Evolutionary conservation across 2,329 filamentous ascomycete genomes (phyloP).

Genomic region (Fusarium lateritium): DNA sequence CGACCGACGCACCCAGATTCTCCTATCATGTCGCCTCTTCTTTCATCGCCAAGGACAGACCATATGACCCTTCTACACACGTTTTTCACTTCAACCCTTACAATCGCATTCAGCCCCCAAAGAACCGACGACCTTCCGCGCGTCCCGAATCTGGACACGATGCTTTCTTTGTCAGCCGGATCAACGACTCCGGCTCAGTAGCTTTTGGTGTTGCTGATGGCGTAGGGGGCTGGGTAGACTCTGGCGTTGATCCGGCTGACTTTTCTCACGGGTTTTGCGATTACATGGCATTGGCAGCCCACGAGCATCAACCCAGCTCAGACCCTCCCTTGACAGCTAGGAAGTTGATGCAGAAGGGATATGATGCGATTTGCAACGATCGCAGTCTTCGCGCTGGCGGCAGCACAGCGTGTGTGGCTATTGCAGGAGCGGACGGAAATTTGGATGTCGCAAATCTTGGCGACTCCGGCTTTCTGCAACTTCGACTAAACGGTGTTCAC

Average conservation of each 20-base stretch:
- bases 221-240: constrained; percentile 95
- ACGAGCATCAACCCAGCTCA: constrained; percentile 64
- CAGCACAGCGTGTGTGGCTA: constrained; percentile 91
- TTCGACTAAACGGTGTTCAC: constrained; percentile 88
- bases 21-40: constrained; percentile 81
- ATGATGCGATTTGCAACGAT: constrained; percentile 85
- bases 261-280: constrained; percentile 95
- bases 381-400: constrained; percentile 83
- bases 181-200: constrained; percentile 80
- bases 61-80: constrained; percentile 77
- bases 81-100: constrained; percentile 81
- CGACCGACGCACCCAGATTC: constrained; percentile 59
- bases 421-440: constrained; percentile 79
- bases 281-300: constrained; percentile 87
- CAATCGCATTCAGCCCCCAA: constrained; percentile 68
- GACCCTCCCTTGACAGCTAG: constrained; percentile 69
- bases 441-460: constrained; percentile 94
- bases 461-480: constrained; percentile 92
- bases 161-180: constrained; percentile 90
- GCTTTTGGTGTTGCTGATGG: constrained; percentile 94
- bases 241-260: constrained; percentile 92
- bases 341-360: constrained; percentile 84
- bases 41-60: constrained; percentile 79
- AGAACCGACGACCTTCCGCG: constrained; percentile 52
- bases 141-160: constrained; percentile 91